These are phyloP conservation scores for Colletotrichum sp. DNA, from an alignment of 2,329 filamentous ascomycete species.

Conservation along the genomic window DNA sequence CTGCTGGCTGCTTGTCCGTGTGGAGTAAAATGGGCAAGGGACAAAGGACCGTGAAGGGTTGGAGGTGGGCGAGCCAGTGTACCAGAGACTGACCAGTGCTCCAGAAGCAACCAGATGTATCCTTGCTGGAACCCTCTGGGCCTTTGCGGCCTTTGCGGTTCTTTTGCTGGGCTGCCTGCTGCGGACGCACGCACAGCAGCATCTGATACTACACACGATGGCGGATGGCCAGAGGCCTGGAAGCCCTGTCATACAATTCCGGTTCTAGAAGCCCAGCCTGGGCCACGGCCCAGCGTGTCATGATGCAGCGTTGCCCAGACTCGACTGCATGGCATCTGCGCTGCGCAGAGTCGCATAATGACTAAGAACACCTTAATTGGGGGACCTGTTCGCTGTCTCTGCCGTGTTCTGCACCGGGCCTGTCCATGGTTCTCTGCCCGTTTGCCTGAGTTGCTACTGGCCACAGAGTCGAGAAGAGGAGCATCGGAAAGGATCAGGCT, in stretches of 20 bases:
- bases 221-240: neutral
- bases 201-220: neutral
- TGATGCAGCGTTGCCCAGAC: neutral
- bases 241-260: neutral
- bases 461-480: neutral
- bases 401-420: neutral
- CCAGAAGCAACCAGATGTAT: neutral
- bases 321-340: neutral
- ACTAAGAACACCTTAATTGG: slow-evolving; percentile 7
- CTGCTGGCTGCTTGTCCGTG: neutral
- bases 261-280: neutral
- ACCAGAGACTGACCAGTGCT: neutral
- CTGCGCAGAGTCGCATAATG: slow-evolving; percentile 4
- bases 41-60: slow-evolving; percentile 3
- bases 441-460: neutral
- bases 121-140: neutral
- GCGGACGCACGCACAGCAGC: neutral
- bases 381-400: neutral
- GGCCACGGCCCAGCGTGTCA: neutral
- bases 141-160: neutral
- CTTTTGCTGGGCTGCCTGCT: neutral
- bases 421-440: neutral
- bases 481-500: neutral
- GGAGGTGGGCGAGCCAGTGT: neutral
- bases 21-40: slow-evolving; percentile 1